Evolutionary conservation across 805 yeast genomes (phyloP).

Genomic region (Saccharomycodes ludwigii): DNA sequence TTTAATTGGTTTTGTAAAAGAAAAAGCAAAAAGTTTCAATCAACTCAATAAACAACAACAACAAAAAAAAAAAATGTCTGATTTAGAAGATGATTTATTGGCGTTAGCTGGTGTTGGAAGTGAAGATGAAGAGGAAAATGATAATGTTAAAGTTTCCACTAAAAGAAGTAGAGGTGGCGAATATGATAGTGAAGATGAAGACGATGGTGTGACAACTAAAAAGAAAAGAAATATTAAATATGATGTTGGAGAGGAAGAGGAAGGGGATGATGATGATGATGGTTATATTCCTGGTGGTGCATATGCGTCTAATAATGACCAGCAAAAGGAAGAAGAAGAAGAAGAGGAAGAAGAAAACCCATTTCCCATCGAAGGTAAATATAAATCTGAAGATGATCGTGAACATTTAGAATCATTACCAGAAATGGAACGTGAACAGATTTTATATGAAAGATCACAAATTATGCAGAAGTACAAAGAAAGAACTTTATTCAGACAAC

Average conservation of each 20-base stretch:
- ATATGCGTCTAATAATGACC: slow-evolving; percentile 17
- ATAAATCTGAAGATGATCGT: slow-evolving; percentile 71
- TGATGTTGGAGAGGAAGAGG: slow-evolving; percentile 22
- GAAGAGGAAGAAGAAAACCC: slow-evolving; percentile 41
- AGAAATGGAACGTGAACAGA: slow-evolving; percentile 85
- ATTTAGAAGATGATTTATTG: slow-evolving; percentile 86
- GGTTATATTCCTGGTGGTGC: slow-evolving; percentile 25
- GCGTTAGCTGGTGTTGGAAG: slow-evolving; percentile 83
- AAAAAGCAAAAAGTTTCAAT: neutral
- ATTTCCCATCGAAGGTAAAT: slow-evolving; percentile 88
- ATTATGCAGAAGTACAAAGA: slow-evolving; percentile 84
- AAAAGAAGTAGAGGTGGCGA: slow-evolving; percentile 19
- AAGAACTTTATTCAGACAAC: slow-evolving; percentile 67
- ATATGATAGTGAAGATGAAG: slow-evolving; percentile 9
- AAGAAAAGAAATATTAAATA: slow-evolving; percentile 23
- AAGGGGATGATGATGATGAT: slow-evolving; percentile 30
- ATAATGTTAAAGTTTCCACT: slow-evolving; percentile 16
- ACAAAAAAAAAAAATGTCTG: slow-evolving; percentile 42
- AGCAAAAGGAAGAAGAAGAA: slow-evolving; percentile 25
- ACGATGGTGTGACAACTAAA: slow-evolving; percentile 12
- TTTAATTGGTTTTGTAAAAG: too few relatives aligned
- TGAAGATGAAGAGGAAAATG: slow-evolving; percentile 25
- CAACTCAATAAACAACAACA: neutral
- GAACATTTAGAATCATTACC: slow-evolving; percentile 55
- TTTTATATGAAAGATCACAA: slow-evolving; percentile 84